Conservation (phyloP, 768 basidiomycete genomes). For the Chalciporus chontae region DNA sequence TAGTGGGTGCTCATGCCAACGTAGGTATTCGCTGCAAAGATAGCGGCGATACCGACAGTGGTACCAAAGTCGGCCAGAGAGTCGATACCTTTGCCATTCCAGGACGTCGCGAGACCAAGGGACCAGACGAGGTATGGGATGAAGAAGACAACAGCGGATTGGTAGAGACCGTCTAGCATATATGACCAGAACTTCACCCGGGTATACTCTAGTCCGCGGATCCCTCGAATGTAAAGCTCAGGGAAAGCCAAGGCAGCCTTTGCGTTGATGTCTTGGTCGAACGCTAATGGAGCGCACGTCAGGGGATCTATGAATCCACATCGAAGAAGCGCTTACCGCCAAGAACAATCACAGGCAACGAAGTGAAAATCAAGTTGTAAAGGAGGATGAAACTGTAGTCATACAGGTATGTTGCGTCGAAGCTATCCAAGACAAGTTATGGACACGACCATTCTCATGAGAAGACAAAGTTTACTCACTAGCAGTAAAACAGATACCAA, state of each 20-base stretch:
- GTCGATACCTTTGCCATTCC: constrained; percentile 77
- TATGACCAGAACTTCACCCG: constrained; percentile 90
- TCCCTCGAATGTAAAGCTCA: constrained; percentile 93
- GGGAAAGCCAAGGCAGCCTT: constrained; percentile 89
- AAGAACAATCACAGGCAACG: constrained; percentile 85
- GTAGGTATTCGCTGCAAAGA: constrained; percentile 84
- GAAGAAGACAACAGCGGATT: constrained; percentile 84
- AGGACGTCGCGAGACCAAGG: constrained; percentile 59
- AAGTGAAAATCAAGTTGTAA: constrained; percentile 91
- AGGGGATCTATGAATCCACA: background rate
- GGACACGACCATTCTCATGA: background rate
- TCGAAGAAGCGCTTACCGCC: constrained; percentile 55
- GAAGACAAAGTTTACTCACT: constrained; percentile 39
- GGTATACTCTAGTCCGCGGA: constrained; percentile 91
- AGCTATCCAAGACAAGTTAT: constrained; percentile 43
- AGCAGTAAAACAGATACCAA: constrained; percentile 90
- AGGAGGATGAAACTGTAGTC: constrained; percentile 92
- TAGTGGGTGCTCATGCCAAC: constrained; percentile 89
- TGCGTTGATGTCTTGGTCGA: constrained; percentile 94
- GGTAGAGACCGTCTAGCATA: constrained; percentile 93
- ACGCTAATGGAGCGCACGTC: constrained; percentile 42
- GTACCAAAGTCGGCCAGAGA: constrained; percentile 88
- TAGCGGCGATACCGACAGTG: constrained; percentile 82
- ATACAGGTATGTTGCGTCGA: constrained; percentile 92
- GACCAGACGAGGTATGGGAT: constrained; percentile 78